Evolutionary conservation across 2,329 filamentous ascomycete genomes (phyloP).

Genomic region (Xylaria sp.): DNA sequence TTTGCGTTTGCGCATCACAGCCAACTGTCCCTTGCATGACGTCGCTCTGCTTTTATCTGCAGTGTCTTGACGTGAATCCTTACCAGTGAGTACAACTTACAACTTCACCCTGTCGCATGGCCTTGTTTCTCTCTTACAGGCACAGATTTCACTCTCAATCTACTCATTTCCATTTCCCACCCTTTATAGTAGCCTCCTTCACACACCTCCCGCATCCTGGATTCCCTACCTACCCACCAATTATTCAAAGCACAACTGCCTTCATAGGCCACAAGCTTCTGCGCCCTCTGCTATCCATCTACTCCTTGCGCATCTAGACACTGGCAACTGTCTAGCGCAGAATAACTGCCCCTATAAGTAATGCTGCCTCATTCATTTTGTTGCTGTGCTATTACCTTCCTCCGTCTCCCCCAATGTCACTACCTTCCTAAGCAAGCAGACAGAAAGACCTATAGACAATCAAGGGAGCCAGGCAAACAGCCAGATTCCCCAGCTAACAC

Average conservation of each 20-base stretch:
- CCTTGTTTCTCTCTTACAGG: no score
- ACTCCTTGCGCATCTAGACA: background rate
- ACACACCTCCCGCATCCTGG: no score
- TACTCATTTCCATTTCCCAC: background rate
- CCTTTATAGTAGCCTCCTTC: no score
- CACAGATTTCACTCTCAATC: background rate
- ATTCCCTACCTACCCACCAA: background rate
- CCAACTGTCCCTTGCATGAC: constrained; percentile 10
- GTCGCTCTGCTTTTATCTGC: constrained; percentile 10
- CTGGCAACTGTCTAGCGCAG: background rate
- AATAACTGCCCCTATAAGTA: background rate
- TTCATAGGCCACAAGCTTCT: no score
- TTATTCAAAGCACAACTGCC: no score
- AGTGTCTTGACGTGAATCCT: no score
- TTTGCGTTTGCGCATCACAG: background rate
- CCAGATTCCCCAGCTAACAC: no score
- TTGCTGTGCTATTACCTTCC: background rate
- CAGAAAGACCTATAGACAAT: background rate
- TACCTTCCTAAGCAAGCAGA: background rate
- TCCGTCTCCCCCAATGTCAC: background rate
- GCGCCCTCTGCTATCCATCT: background rate
- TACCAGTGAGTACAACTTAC: background rate
- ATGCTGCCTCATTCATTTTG: background rate
- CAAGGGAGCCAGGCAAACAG: background rate
- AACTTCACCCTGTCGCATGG: no score